Percentiles rank a stretch among this genome's conserved stretches.
These are phyloP conservation scores for Fraxinus excelsior DNA, from an alignment of 257 asterid genomes.

Conservation along the genomic window DNA sequence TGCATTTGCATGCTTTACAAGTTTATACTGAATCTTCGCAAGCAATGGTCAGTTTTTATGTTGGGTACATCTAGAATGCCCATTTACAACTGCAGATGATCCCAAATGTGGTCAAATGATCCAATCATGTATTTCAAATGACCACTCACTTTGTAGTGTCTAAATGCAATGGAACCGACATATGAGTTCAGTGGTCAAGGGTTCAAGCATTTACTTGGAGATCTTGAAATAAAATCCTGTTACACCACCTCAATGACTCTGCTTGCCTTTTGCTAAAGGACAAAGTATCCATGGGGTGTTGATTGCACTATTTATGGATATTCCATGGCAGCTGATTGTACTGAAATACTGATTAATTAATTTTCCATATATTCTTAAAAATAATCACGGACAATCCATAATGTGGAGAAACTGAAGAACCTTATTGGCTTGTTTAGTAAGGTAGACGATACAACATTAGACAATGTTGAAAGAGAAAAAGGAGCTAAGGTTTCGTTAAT, in stretches of 20 bases:
- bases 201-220: too few relatives aligned
- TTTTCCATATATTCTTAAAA: constrained; percentile 9
- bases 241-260: too few relatives aligned
- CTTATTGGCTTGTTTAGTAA: background rate
- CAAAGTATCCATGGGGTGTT: background rate
- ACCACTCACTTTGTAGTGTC: background rate
- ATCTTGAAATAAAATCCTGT: background rate
- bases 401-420: background rate
- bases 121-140: background rate
- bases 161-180: background rate
- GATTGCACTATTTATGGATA: background rate
- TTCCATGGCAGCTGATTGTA: background rate
- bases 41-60: background rate
- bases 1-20: background rate
- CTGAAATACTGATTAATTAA: background rate
- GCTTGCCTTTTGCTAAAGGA: too few relatives aligned
- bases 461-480: background rate
- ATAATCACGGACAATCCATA: background rate
- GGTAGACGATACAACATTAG: background rate
- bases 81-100: background rate
- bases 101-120: background rate
- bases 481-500: background rate
- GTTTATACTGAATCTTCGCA: background rate
- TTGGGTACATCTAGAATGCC: too few relatives aligned
- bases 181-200: background rate